Conservation (phyloP, 2,329 filamentous ascomycete species). For the Alternaria hordeiaustralica region DNA sequence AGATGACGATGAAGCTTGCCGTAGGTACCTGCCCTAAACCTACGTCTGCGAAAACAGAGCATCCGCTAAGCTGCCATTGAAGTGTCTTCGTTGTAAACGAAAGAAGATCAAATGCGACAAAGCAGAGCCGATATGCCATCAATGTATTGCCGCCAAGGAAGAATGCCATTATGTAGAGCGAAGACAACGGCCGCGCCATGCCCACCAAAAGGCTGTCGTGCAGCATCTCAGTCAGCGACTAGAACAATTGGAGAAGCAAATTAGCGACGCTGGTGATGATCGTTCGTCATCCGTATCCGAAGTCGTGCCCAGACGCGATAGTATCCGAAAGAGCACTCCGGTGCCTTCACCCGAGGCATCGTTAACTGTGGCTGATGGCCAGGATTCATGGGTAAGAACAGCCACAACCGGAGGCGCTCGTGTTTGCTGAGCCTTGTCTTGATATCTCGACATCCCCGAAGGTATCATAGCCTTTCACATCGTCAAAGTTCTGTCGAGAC, state of each 20-base stretch:
- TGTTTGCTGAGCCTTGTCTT: neutral
- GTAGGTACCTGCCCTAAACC: constrained; percentile 10
- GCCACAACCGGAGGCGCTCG: neutral
- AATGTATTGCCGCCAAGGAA: constrained; percentile 30
- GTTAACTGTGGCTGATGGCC: constrained; percentile 22
- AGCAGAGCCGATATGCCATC: constrained; percentile 30
- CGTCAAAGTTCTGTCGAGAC: neutral
- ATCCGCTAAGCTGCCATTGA: neutral
- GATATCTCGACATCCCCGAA: neutral
- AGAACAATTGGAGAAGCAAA: constrained; percentile 34
- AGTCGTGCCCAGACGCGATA: neutral
- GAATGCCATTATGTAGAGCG: constrained; percentile 40
- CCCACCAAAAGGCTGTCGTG: constrained; percentile 29
- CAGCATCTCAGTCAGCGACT: constrained; percentile 30
- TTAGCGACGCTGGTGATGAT: constrained; percentile 8
- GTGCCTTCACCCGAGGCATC: constrained; percentile 21
- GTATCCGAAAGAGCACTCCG: neutral
- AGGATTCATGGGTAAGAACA: constrained; percentile 25
- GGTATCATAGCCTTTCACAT: neutral
- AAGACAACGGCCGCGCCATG: constrained; percentile 31
- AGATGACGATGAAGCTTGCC: constrained; percentile 20
- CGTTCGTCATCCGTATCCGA: constrained; percentile 5
- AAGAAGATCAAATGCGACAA: constrained; percentile 42
- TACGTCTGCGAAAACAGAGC: neutral
- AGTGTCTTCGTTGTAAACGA: constrained; percentile 30